Evolutionary conservation across 2,329 filamentous ascomycete genomes (phyloP), one percentile per base, ranked within the genome.

Genomic region (Chrysoporthe cubensis): DNA sequence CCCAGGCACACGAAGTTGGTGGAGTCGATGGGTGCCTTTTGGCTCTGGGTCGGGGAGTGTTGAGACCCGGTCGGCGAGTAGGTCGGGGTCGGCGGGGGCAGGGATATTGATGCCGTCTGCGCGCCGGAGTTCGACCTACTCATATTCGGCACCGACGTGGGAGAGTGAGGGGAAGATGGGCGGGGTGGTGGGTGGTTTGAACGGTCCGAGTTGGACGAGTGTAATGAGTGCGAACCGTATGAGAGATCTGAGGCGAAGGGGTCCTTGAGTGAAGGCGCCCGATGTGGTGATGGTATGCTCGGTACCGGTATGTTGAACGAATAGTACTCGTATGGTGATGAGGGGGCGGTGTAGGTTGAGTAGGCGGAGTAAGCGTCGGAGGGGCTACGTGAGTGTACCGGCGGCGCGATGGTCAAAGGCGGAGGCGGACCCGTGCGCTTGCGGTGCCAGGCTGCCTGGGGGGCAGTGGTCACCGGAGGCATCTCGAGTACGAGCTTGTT

Each of bases 1-100:
- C 87, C 87, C 0, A 88, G 77, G 66, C 85, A 88, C 0, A 88
- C 77, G 2, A 88, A 81, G 21, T 82, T 81, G 3, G 81, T 80
- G 1, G 84, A 78, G 44, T 48, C 42, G 66, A 89, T 87, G 1
- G 83, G 82, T 0, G 81, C 80, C 46, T 81, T 79, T 65, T 86
- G 85, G 54, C 81, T 67, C 34, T 69, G 68, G 37, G 57, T 61
- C 54, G 62, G 32, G 18, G 60, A 56, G 21, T 54, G 43, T 32
- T 37, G 50, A 3, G 62, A 65, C 18, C 37, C 42, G 34, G 42
- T 58, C n/a, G 32, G 44, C 34, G 63, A 52, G 32, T 70, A 76
- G 11, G 75, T 74, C 1, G 79, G 76, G 4, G 75, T 71, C 16
- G 77, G 74, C 13, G 77, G 70, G 11, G 66, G 62, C 14, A 66